phyloP scores from a whole-genome alignment of 2,329 filamentous ascomycete species.

The Microascus cirrosus region DNA sequence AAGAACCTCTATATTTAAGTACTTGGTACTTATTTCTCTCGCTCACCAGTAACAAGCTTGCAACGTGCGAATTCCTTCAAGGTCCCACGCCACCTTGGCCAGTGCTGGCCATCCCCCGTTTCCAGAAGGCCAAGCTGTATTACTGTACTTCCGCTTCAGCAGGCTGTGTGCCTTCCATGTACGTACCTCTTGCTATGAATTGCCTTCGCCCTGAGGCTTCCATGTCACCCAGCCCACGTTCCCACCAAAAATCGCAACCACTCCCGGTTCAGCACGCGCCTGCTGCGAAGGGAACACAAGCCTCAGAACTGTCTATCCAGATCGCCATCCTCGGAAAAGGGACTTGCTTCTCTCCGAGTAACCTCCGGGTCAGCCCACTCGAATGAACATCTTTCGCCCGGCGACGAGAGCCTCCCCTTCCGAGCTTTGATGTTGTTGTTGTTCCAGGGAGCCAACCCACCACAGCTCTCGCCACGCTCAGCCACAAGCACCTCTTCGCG shows the following conservation, averaged over 20 bases:
- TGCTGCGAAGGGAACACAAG: not conserved
- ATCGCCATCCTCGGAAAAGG: not conserved
- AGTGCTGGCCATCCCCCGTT: too few species aligned
- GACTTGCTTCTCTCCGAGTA: not conserved
- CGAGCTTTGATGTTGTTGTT: not conserved
- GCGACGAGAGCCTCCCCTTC: not conserved
- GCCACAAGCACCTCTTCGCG: constrained; percentile 5
- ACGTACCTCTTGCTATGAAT: not conserved
- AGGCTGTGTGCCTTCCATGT: too few species aligned
- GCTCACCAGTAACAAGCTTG: too few species aligned
- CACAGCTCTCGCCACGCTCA: constrained; percentile 29
- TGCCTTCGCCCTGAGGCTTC: not conserved
- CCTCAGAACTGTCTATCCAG: not conserved
- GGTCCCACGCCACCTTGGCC: too few species aligned
- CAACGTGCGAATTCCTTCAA: too few species aligned
- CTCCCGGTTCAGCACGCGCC: not conserved
- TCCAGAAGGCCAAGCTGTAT: not conserved
- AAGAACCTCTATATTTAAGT: too few species aligned
- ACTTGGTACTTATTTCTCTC: too few species aligned
- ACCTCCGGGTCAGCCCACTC: not conserved
- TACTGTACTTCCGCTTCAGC: too few species aligned
- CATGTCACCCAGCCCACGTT: not conserved
- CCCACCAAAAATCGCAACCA: not conserved
- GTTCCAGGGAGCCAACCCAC: not conserved
- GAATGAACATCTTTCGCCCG: not conserved